Evolutionary conservation across 1,139 yeast species (phyloP), one percentile per base, ranked within the genome.

Genomic region (Blastobotrys petasosporus): DNA sequence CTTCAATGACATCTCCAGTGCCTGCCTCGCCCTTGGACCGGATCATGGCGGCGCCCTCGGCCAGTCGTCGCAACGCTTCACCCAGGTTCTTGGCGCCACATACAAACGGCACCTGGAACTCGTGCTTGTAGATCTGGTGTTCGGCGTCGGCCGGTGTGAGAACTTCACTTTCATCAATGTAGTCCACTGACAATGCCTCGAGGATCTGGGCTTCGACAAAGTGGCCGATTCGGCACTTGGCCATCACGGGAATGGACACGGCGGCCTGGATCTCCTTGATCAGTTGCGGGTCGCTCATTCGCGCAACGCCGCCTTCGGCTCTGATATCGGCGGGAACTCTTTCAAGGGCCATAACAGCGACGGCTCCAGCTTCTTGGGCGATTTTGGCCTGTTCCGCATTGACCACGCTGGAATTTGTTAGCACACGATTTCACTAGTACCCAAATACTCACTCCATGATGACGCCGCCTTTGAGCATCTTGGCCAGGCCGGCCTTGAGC

Each of bases 1-100:
- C 94, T 63, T 85, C 92, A 30, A 86, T 79, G 46, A 85, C 82
- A 63, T 85, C 94, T 44, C 95, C 95, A 38, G 94, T 85, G 41
- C 94, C 95, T 17, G 94, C 94, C 65, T 84, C 94, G 54, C 94
- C 94, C 67, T 85, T 85, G 53, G 94, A 82, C 64, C 94, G 76
- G 61, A 85, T 77, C 92, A 85, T 84, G 39, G 92, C 90, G 37
- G 94, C 94, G 55, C 94, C 94, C 66, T 85, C 95, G 55, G 74
- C 69, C 59, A 85, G 75, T 63, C 95, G 76, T 66, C 94, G 78
- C 57, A 85, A 73, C 2, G 94, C 94, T 65, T 85, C 94, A 42
- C 94, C 94, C 53, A 85, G 74, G 67, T 85, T 79, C 63, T 80
- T 81, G 49, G 94, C 88, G 34, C 95, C 95, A 65, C 95, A 85